Conservation (phyloP, 108 stramenopile species). For the Craspedostauros australis region DNA sequence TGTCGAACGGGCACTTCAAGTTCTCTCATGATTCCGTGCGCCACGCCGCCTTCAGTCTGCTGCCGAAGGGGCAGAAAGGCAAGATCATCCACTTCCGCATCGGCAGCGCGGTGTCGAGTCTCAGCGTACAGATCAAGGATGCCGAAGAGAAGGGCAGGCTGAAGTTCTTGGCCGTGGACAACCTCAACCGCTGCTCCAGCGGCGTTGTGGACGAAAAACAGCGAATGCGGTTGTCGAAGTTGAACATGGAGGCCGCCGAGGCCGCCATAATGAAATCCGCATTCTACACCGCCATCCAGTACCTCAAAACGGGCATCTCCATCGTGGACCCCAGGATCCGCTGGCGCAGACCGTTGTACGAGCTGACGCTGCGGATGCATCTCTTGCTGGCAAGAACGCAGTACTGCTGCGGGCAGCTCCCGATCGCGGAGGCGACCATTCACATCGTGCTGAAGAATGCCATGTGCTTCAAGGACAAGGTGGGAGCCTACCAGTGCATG, state of each 20-base stretch:
- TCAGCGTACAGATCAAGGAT: slow-evolving; percentile 1
- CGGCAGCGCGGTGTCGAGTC: slow-evolving; percentile 10
- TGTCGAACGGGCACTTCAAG: not conserved
- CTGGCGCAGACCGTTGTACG: slow-evolving; percentile 4
- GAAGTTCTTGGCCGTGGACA: slow-evolving; percentile 17
- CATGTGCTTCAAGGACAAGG: slow-evolving; percentile 16
- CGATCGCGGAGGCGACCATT: not conserved
- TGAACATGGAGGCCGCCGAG: slow-evolving; percentile 22
- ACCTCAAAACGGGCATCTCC: slow-evolving; percentile 7
- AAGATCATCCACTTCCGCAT: slow-evolving; percentile 4
- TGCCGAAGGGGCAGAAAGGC: not conserved
- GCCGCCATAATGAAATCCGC: slow-evolving; percentile 11
- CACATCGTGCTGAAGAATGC: slow-evolving; percentile 7
- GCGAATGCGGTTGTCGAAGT: slow-evolving; percentile 2
- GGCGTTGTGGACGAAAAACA: slow-evolving; percentile 1
- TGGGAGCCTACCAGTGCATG: slow-evolving; percentile 5
- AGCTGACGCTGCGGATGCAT: slow-evolving; percentile 8
- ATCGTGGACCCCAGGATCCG: not conserved
- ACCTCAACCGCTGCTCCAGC: slow-evolving; percentile 1
- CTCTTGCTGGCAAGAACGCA: slow-evolving; percentile 16
- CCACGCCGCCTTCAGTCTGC: slow-evolving; percentile 1
- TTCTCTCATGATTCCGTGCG: slow-evolving; percentile 11
- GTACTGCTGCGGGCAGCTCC: slow-evolving; percentile 6
- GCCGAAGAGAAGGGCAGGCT: slow-evolving; percentile 5
- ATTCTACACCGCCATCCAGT: slow-evolving; percentile 8